Evolutionary conservation across 2,329 filamentous ascomycete genomes (phyloP).

Genomic region (Trichoderma atrobrunneum): DNA sequence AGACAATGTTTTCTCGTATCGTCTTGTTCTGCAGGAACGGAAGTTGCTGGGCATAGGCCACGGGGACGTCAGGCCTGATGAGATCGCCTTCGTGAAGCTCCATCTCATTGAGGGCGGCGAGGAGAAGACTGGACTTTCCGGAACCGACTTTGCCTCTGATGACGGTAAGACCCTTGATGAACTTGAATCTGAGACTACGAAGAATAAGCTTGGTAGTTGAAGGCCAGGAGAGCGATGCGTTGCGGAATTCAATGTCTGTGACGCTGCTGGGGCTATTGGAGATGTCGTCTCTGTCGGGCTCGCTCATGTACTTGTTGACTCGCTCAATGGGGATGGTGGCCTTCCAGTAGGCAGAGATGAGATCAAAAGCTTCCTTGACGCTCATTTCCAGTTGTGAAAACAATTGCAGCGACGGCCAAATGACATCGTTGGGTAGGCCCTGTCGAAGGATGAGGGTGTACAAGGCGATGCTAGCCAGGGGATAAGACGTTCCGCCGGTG

Average conservation of each 20-base stretch:
- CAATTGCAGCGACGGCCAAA: conserved; percentile 81
- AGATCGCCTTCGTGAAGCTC: conserved; percentile 59
- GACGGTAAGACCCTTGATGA: conserved; percentile 51
- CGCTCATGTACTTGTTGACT: conserved; percentile 82
- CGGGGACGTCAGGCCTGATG: conserved; percentile 46
- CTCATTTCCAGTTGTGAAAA: conserved; percentile 73
- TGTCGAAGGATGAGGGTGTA: conserved; percentile 71
- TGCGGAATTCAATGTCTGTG: conserved; percentile 51
- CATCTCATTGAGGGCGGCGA: conserved; percentile 60
- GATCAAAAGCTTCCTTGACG: conserved; percentile 69
- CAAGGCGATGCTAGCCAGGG: conserved; percentile 75
- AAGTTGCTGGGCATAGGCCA: conserved; percentile 58
- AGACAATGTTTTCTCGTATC: conserved; percentile 63
- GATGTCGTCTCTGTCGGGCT: conserved; percentile 68
- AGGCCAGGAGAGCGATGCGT: conserved; percentile 78
- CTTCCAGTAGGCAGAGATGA: conserved; percentile 76
- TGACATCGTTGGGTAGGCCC: conserved; percentile 72
- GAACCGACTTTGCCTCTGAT: conserved; percentile 59
- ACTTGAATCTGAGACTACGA: conserved; percentile 44
- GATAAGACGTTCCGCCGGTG: conserved; percentile 70
- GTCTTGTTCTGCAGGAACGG: conserved; percentile 66
- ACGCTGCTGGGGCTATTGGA: conserved; percentile 35
- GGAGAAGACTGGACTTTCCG: conserved; percentile 60
- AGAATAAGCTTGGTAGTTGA: conserved; percentile 57
- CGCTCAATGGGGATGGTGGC: conserved; percentile 78